Evolutionary conservation across 441 rosid species (phyloP).

Genomic region (Manihot esculenta): DNA sequence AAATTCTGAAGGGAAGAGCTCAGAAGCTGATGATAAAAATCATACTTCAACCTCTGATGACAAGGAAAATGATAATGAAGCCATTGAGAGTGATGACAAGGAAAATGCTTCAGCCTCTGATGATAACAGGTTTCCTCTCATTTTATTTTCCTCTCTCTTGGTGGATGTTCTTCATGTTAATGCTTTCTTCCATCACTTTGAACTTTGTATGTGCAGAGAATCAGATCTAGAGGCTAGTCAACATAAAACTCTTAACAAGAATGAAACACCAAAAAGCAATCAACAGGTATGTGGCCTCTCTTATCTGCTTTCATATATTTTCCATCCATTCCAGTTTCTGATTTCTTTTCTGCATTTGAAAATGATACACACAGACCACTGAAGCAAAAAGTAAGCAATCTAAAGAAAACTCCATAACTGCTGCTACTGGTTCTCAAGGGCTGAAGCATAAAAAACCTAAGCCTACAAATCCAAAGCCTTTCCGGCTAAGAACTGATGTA

Average conservation of each 20-base stretch:
- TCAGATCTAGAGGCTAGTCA: constrained; percentile 17
- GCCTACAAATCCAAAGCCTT: constrained; percentile 89
- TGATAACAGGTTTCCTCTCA: constrained; percentile 48
- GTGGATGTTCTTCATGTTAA: background rate
- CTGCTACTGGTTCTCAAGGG: constrained; percentile 26
- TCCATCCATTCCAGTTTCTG: constrained; percentile 11
- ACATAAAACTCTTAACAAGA: constrained; percentile 42
- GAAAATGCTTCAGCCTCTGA: constrained; percentile 44
- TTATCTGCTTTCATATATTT: background rate
- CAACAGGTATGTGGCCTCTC: constrained; percentile 35
- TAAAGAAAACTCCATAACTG: constrained; percentile 36
- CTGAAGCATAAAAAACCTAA: constrained; percentile 59
- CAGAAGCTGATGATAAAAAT: background rate
- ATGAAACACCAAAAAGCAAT: constrained; percentile 33
- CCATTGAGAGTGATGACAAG: constrained; percentile 26
- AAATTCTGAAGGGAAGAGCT: constrained; percentile 8
- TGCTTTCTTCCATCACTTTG: constrained; percentile 2
- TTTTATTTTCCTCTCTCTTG: background rate
- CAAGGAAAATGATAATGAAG: constrained; percentile 21
- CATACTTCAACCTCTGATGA: constrained; percentile 5
- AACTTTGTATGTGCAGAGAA: constrained; percentile 37
- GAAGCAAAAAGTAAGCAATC: constrained; percentile 34
- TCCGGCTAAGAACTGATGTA: constrained; percentile 89
- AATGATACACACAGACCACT: constrained; percentile 40
- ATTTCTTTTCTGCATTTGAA: constrained; percentile 8